Evolutionary conservation across 208 protist genomes (phyloP).

Genomic region (Wallacemonas rigidus): DNA sequence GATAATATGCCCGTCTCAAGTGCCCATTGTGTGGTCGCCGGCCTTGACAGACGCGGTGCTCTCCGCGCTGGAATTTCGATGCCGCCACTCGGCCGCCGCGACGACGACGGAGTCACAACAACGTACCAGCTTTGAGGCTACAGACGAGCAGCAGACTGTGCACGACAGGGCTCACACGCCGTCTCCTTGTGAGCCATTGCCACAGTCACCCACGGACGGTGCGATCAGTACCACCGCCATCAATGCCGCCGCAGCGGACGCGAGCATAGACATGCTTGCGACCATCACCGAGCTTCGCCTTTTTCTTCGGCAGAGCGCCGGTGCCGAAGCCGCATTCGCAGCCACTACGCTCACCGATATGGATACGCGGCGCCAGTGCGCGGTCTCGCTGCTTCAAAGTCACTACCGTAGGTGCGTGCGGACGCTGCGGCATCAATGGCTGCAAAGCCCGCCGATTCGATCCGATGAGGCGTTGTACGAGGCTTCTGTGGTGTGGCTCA

Average conservation of each 20-base stretch:
- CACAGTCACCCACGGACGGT: too few relatives aligned
- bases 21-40: background rate
- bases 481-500: background rate
- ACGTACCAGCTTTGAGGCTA: too few relatives aligned
- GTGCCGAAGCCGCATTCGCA: background rate
- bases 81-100: too few relatives aligned
- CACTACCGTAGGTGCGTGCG: background rate
- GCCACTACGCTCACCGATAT: constrained; percentile 4
- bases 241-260: background rate
- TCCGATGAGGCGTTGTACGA: background rate
- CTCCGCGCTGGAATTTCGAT: background rate
- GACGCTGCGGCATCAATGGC: background rate
- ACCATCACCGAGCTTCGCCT: background rate
- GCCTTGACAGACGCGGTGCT: background rate
- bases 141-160: too few relatives aligned
- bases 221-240: background rate
- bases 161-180: too few relatives aligned
- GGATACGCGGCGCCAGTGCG: background rate
- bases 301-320: background rate
- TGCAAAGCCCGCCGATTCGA: background rate
- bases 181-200: too few relatives aligned
- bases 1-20: background rate
- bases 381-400: background rate
- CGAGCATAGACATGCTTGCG: background rate
- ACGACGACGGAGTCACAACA: too few relatives aligned